Evolutionary conservation across 2,329 filamentous ascomycete genomes (phyloP), one percentile per base, ranked within the genome.

Genomic region (Coniella lustricola): DNA sequence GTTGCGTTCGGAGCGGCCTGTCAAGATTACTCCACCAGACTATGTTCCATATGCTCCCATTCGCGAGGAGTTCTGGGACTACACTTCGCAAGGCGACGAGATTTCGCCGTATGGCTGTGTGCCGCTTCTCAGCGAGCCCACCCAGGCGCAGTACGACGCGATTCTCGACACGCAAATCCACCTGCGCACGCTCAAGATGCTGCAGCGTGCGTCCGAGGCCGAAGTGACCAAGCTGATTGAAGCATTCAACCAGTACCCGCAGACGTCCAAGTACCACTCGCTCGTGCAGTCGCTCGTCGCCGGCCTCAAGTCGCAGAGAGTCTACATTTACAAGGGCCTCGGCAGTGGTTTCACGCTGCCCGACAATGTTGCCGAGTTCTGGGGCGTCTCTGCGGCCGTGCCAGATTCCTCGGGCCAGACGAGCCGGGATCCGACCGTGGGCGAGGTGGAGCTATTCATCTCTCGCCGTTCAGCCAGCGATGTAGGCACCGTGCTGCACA

Each of bases 311-410:
- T 44, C 57, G 18, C 53, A 57, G 13, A 55, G 54, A 12, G 52
- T 66, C 1, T 35, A 46, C 17, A 45, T 67, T 38, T 66, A 59
- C 50, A 62, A 63, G 46, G 66, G 66, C 4, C 60, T 68, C 2
- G 64, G 62, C 31, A 65, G 63, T 4, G 66, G 66, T 4, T 68
- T 68, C 35, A 58, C 58, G 5, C 52, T 62, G 2, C 59, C 61
- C 1, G 59, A 60, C 18, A 58, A 62, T 2, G 54, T 56, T 12
- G 58, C 52, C 7, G 57, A 62, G 41, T 65, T 67, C 45, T 68
- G 64, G 65, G 65, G 63, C 10, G 55, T 67, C 16, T 60, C 63
- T 12, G 48, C 48, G 3, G 51, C 45, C 12, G 54, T 41, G 33
- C 41, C 17, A 3, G 44, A 42, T 14, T 29, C 44, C 3, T 44